Percentiles rank a stretch among this genome's conserved stretches.
phyloP scores from a whole-genome alignment of 2,329 filamentous ascomycete species.

The Aspergillus clavatus region DNA sequence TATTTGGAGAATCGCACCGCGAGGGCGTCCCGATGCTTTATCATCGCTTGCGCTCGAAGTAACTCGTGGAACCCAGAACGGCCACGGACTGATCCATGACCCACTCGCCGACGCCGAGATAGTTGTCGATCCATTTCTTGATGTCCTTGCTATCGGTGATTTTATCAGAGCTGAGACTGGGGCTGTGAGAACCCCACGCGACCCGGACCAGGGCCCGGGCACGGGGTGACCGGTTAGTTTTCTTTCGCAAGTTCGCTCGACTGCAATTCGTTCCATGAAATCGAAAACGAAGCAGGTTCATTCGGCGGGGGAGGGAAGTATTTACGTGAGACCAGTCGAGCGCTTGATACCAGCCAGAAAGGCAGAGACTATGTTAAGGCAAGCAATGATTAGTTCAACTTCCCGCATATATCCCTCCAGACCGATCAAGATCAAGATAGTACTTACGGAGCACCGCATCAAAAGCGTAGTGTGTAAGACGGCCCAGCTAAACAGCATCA shows the following conservation, averaged over 20 bases:
- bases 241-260: neutral
- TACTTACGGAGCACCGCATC: conserved; percentile 84
- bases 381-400: conserved; percentile 8
- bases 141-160: conserved; percentile 78
- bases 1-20: neutral
- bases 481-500: conserved; percentile 76
- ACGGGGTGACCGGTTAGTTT: conserved; percentile 28
- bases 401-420: neutral
- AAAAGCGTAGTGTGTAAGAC: conserved; percentile 89
- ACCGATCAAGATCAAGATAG: neutral
- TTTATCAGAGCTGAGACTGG: conserved; percentile 83
- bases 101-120: conserved; percentile 92
- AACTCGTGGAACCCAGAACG: conserved; percentile 79
- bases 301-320: conserved; percentile 30
- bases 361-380: conserved; percentile 72
- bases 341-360: conserved; percentile 96
- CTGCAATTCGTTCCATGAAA: too few species aligned
- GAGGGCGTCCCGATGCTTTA: neutral
- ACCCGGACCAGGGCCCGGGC: conserved; percentile 22
- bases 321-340: conserved; percentile 96
- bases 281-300: neutral
- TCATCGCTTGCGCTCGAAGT: conserved; percentile 85
- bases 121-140: conserved; percentile 85
- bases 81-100: conserved; percentile 97
- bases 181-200: conserved; percentile 33